Evolutionary conservation across 192 early-diverging fungal species (phyloP), one percentile per base, ranked within the genome.

Genomic region (Globomyces pollinis-pini): DNA sequence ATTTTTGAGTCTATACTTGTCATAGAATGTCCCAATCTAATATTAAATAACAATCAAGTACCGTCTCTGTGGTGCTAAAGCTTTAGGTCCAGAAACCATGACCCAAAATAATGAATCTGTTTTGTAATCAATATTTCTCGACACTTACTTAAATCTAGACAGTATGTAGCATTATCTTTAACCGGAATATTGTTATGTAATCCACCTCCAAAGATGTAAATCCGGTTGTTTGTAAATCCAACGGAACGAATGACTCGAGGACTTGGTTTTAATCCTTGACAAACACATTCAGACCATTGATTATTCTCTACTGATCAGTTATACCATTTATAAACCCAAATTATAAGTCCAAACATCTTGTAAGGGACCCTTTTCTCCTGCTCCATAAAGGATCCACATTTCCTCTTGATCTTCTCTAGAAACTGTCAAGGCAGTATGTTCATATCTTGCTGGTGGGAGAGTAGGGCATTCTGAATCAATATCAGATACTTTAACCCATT

Each of bases 141-240:
- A 30, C 31, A 59, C 67, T 30, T 49, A 72, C 65, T 44, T 1
- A 64, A 36, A 53, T 73, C 72, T n/a, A 73, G 38, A 32, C 72
- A 73, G 44, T 73, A 73, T 38, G 63, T 42, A 18, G n/a, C 41
- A 18, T 43, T 43, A 39, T 73, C 72, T 12, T 33, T 5, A 0
- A 71, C 66, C 15, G 72, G 53, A 23, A 13, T n/a, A 42, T 70
- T 61, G 11, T 44, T 44, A 1, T 18, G 49, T 8, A 39, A 12
- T 12, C 72, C 72, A 16, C 72, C 72, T 3, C 67, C 72, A 52
- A 73, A 73, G 11, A 67, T 38, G 44, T 66, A 73, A 29, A 67
- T 7, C 15, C 65, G 42, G 28, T 58, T 36, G 16, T 35, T 32
- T 6, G 36, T 39, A 38, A 60, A 35, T 6, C 52, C 71, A 0